Evolutionary conservation across 2,329 filamentous ascomycete species (phyloP), one percentile per base, ranked within the genome.

Genomic region (Torrubiella hemipterigena): DNA sequence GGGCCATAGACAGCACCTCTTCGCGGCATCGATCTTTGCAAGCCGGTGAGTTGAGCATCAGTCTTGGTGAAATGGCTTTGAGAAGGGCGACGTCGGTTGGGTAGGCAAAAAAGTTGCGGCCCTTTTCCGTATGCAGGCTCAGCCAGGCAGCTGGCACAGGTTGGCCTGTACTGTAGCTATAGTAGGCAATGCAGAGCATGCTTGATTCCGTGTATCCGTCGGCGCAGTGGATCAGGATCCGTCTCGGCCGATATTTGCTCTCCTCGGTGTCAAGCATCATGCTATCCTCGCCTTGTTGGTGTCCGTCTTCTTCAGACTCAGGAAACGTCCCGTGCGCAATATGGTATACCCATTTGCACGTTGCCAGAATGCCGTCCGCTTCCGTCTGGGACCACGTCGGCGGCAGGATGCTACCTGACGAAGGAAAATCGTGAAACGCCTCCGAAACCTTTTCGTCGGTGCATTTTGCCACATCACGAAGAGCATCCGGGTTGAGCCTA

Each of bases 151-250:
- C 75, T 17, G 87, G 81, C 1, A 89, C 71, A 0, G 87, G 71
- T 9, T 76, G 65, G 6, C 84, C 85, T 38, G 91, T 84, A 32
- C 82, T 84, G 55, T 86, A 98, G 68, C 93, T 93, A 51, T 80
- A 85, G 55, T 98, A 98, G 8, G 89, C 84, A 23, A 98, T 73
- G 3, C 74, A 85, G 13, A 98, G 67, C 54, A 98, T 69, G 2
- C 86, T 86, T 2, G 82, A 89, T 55, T 98, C 91, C 0, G 91
- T 98, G 48, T 98, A 98, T 13, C 91, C 91, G 53, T 98, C 91
- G 3, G 80, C 78, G 53, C 91, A 96, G 55, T 96, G 89, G 24
- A 98, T 82, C 19, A 96, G 69, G 20, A 96, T 74, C 48, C 77
- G 86, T 39, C 75, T 65, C 33, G 74, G 63, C 20, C 57, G 55